phyloP scores from a whole-genome alignment of 371 early-diverging fungal species.

The Rhizopus arrhizus region DNA sequence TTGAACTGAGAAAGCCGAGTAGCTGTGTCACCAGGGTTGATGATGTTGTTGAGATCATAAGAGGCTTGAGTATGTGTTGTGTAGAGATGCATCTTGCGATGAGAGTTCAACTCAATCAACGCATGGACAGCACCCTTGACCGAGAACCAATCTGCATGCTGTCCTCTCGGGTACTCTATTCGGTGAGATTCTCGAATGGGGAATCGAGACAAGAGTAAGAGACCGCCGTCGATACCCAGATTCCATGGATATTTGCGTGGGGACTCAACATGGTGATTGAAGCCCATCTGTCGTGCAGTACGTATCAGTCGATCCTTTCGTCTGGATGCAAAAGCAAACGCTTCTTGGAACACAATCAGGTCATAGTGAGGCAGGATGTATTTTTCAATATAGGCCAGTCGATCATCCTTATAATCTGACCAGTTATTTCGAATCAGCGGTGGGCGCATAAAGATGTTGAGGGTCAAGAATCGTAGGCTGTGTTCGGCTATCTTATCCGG shows the following conservation, averaged over 20 bases:
- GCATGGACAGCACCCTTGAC: constrained; percentile 84
- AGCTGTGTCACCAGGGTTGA: constrained; percentile 58
- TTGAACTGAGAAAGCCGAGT: constrained; percentile 67
- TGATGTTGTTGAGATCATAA: constrained; percentile 50
- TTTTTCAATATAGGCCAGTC: constrained; percentile 69
- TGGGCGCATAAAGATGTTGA: constrained; percentile 87
- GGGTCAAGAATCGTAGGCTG: constrained; percentile 67
- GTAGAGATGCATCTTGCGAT: constrained; percentile 66
- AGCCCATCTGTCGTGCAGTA: constrained; percentile 67
- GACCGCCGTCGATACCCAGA: constrained; percentile 77
- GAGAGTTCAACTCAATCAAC: constrained; percentile 58
- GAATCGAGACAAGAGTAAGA: constrained; percentile 72
- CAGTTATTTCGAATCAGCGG: constrained; percentile 77
- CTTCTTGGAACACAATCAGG: constrained; percentile 81
- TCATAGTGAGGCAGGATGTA: constrained; percentile 72
- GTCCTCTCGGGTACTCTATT: constrained; percentile 69
- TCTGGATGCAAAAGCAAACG: constrained; percentile 73
- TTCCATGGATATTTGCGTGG: constrained; percentile 67
- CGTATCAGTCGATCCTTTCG: constrained; percentile 62
- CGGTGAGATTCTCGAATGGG: constrained; percentile 65
- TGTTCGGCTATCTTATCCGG: constrained; percentile 42
- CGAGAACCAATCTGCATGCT: constrained; percentile 68
- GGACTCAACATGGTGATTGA: constrained; percentile 62
- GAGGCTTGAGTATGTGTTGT: constrained; percentile 86
- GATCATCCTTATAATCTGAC: constrained; percentile 79